Percentiles rank a stretch among this genome's conserved stretches.
Conservation (phyloP, 2,329 filamentous ascomycete genomes). For the Fusarium foetens region DNA sequence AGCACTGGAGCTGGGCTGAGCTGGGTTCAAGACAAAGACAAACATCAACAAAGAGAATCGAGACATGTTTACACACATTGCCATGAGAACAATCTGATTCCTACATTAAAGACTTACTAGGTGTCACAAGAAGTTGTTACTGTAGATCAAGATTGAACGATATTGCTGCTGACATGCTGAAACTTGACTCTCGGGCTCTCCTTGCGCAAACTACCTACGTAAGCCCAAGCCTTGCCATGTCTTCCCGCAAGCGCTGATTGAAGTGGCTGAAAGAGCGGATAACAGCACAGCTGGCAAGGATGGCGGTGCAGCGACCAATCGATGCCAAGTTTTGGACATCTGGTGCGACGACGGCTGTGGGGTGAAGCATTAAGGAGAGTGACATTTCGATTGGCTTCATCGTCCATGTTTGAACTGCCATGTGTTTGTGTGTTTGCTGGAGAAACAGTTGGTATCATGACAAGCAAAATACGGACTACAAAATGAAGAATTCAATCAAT, state of each 20-base stretch:
- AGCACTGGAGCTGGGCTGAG: conserved; percentile 1
- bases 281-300: conserved; percentile 2
- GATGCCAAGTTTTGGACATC: not conserved
- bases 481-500: not conserved
- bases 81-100: not conserved
- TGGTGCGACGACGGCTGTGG: conserved; percentile 22
- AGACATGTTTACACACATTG: not conserved
- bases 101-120: not conserved
- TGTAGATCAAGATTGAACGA: not conserved
- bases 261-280: conserved; percentile 28
- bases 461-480: not conserved
- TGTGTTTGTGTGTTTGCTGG: not conserved
- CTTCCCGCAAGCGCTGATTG: conserved; percentile 17
- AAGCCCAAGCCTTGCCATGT: conserved; percentile 16
- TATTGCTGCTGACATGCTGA: not conserved
- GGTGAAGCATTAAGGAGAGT: conserved; percentile 5
- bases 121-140: not conserved
- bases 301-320: conserved; percentile 24
- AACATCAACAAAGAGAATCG: not conserved
- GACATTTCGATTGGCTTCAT: conserved; percentile 9
- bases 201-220: not conserved
- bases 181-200: not conserved
- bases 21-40: conserved; percentile 8
- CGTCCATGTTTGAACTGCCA: not conserved
- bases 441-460: not conserved